Conservation (phyloP, 1,284 basidiomycete species). For the Bjerkandera adusta region DNA sequence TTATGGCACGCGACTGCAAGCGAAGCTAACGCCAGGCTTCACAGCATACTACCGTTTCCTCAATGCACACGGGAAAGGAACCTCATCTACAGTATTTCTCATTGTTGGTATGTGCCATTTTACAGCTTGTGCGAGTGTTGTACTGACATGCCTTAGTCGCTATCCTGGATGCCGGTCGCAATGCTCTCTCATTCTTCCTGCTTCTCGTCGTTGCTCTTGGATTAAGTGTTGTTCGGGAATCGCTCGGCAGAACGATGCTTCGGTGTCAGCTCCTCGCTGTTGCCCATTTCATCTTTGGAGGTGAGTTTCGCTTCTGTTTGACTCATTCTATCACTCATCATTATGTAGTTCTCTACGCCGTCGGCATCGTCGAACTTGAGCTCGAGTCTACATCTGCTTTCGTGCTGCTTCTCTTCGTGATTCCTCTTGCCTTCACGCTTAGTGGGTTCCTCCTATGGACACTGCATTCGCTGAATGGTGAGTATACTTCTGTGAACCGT, state of each 20-base stretch:
- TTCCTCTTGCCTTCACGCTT: slow-evolving; percentile 91
- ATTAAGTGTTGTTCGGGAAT: slow-evolving; percentile 80
- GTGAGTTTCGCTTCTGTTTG: slow-evolving; percentile 39
- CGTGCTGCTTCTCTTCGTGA: slow-evolving; percentile 80
- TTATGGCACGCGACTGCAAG: no score
- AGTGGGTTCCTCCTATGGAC: slow-evolving; percentile 97
- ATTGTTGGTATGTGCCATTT: slow-evolving; percentile 63
- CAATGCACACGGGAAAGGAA: slow-evolving; percentile 81
- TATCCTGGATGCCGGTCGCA: slow-evolving; percentile 90
- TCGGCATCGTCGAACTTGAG: slow-evolving; percentile 90
- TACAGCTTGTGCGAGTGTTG: background rate
- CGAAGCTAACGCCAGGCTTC: background rate
- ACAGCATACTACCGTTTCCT: slow-evolving; percentile 85
- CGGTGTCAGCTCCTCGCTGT: slow-evolving; percentile 75
- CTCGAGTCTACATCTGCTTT: slow-evolving; percentile 85
- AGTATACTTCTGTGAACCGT: slow-evolving; percentile 18
- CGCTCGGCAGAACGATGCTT: slow-evolving; percentile 76
- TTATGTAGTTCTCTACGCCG: slow-evolving; percentile 76
- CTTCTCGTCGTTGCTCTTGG: slow-evolving; percentile 89
- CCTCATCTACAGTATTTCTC: slow-evolving; percentile 78
- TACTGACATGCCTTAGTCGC: slow-evolving; percentile 51
- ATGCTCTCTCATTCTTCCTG: slow-evolving; percentile 94
- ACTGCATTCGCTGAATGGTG: slow-evolving; percentile 84
- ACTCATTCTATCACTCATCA: background rate
- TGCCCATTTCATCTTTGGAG: slow-evolving; percentile 92